Conservation (phyloP, 2,329 filamentous ascomycete species). For the Epichloe gansuensis region DNA sequence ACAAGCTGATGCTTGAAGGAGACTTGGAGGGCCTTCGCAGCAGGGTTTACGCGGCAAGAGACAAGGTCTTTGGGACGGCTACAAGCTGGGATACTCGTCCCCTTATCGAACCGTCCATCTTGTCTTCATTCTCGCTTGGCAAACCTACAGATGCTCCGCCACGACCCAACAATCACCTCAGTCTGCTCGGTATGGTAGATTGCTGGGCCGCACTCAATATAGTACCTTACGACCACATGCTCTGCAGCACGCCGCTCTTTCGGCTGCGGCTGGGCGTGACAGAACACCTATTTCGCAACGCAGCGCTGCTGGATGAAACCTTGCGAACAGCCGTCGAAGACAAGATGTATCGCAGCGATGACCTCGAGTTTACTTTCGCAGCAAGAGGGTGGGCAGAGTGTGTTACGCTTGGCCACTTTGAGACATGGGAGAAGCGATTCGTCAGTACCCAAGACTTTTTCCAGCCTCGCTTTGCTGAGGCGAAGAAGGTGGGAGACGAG, state of each 20-base stretch:
- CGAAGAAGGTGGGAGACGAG: conserved; percentile 76
- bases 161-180: conserved; percentile 86
- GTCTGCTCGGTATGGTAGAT: conserved; percentile 90
- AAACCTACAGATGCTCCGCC: conserved; percentile 43
- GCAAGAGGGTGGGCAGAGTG: conserved; percentile 93
- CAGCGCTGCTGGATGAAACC: conserved; percentile 67
- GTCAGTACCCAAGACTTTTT: conserved; percentile 86
- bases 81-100: conserved; percentile 48
- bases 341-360: conserved; percentile 84
- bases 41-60: conserved; percentile 50
- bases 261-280: conserved; percentile 94
- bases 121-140: conserved; percentile 80
- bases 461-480: conserved; percentile 76
- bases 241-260: conserved; percentile 95
- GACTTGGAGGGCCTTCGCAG: conserved; percentile 59
- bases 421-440: conserved; percentile 85
- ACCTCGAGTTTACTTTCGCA: conserved; percentile 95
- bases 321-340: conserved; percentile 80
- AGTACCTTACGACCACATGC: conserved; percentile 98
- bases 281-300: conserved; percentile 84
- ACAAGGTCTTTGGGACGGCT: conserved; percentile 66
- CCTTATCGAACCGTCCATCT: conserved; percentile 67
- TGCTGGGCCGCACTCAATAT: conserved; percentile 93
- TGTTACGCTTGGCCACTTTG: conserved; percentile 81
- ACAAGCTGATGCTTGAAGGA: conserved; percentile 91